Evolutionary conservation across 2,329 filamentous ascomycete species (phyloP).

Genomic region (Mariannaea sp.): DNA sequence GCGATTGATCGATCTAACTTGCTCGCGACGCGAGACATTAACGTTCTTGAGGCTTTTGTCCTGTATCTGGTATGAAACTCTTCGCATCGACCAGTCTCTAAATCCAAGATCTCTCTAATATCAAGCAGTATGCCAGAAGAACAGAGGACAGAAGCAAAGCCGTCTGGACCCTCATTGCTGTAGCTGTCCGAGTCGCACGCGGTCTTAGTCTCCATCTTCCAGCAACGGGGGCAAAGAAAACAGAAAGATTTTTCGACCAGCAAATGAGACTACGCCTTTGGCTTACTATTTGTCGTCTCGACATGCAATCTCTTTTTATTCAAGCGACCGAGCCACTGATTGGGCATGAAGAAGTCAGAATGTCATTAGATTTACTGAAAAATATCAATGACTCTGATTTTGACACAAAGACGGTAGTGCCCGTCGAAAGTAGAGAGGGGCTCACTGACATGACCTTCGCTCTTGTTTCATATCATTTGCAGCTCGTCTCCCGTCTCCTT

Average conservation of each 20-base stretch:
- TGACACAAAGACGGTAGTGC: background rate
- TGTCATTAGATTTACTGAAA: background rate
- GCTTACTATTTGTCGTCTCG: constrained; percentile 19
- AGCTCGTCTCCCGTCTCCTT: constrained; percentile 9
- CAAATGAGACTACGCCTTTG: constrained; percentile 20
- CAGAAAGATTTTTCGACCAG: constrained; percentile 18
- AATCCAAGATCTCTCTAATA: background rate
- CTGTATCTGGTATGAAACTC: constrained; percentile 29
- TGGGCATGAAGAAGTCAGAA: constrained; percentile 4
- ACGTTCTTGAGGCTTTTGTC: constrained; percentile 39
- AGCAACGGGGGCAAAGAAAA: background rate
- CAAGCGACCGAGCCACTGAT: constrained; percentile 15
- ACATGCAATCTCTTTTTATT: constrained; percentile 16
- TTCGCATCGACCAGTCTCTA: background rate
- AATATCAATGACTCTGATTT: constrained; percentile 23
- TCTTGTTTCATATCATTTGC: constrained; percentile 12
- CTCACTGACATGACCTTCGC: constrained; percentile 23
- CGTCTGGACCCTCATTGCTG: constrained; percentile 16
- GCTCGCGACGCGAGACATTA: constrained; percentile 35
- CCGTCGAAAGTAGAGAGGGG: constrained; percentile 13
- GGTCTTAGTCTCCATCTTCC: constrained; percentile 12
- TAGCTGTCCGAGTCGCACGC: constrained; percentile 18
- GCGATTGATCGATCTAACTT: constrained; percentile 32
- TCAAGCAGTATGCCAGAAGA: constrained; percentile 8
- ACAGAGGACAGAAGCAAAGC: constrained; percentile 13